Conservation (phyloP, 2,329 filamentous ascomycete species). For the Endocalyx cinctus region DNA sequence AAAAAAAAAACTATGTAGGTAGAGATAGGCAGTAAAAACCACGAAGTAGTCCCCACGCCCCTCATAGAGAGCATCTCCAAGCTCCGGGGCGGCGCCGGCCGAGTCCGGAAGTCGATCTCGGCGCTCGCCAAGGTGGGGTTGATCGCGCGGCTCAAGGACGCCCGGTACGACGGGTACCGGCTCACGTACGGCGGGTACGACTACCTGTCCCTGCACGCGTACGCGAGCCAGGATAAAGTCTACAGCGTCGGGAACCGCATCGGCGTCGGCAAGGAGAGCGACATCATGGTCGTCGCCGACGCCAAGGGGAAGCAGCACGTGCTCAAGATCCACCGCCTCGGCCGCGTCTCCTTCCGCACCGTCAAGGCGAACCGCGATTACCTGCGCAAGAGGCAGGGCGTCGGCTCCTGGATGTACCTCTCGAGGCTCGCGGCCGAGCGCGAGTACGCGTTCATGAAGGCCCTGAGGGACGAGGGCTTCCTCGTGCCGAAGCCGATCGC, state of each 20-base stretch:
- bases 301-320: conserved; percentile 72
- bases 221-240: conserved; percentile 72
- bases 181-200: conserved; percentile 95
- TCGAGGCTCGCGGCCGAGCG: conserved; percentile 88
- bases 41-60: conserved; percentile 90
- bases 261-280: conserved; percentile 94
- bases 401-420: conserved; percentile 99
- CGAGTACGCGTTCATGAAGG: conserved; percentile 92
- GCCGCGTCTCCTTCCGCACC: conserved; percentile 92
- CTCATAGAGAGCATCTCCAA: conserved; percentile 81
- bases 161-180: conserved; percentile 95
- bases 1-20: conserved; percentile 54
- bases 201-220: conserved; percentile 90
- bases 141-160: conserved; percentile 90
- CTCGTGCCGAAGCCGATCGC: conserved; percentile 82
- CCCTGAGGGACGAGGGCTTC: conserved; percentile 77
- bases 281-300: conserved; percentile 90
- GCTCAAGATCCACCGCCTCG: conserved; percentile 92
- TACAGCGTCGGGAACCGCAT: conserved; percentile 94
- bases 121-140: conserved; percentile 86
- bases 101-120: conserved; percentile 83
- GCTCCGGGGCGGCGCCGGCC: conserved; percentile 70
- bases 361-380: conserved; percentile 97
- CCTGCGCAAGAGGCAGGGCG: conserved; percentile 59
- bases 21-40: conserved; percentile 90